Evolutionary conservation across 148 eudicot species (phyloP), one percentile per base, ranked within the genome.

Genomic region (Dysphania ambrosioides): DNA sequence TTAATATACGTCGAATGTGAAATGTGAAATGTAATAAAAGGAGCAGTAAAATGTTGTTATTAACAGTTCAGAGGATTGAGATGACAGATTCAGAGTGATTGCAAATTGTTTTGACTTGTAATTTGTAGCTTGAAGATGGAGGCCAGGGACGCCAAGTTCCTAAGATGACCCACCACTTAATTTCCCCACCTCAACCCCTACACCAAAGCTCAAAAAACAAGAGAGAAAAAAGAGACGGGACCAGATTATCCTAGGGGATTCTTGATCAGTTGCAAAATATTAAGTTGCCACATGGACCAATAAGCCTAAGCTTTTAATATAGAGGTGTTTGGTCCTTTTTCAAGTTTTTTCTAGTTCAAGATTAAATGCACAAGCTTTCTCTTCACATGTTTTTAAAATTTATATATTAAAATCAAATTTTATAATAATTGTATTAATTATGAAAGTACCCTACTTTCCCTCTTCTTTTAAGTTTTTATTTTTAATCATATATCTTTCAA

Each of bases 281-380:
- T 15, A 47, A 47, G 53, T 44, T 60, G 77, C 81, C 84, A 78
- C 75, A 57, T 76, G 81, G 80, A 58, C 75, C 81, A 70, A 61
- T 72, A 24, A 59, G 31, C 64, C 26, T 3, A 59, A 61, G 35
- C 36, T 61, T 60, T 61, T 16, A 61, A 47, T 47, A 47, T 47
- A 2, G 5, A 47, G 4, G 53, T 16, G 13, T 47, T 47, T 47
- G 9, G 13, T 57, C 3, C 24, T 57, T n/a, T 55, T 7, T n/a
- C 10, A 23, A 10, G 8, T 55, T 18, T 55, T 55, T 19, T n/a
- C 1, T 8, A 8, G 60, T 26, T 57, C 23, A 29, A 16, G 51
- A 16, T 47, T 47, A 47, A 47, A 16, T 47, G 53, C 5, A 47
- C 16, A 47, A 47, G 15, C 19, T 2, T 47, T 16, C 53, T 44